These are phyloP conservation scores for Micractinium sp. DNA, from an alignment of 139 green algal species.

Conservation along the genomic window DNA sequence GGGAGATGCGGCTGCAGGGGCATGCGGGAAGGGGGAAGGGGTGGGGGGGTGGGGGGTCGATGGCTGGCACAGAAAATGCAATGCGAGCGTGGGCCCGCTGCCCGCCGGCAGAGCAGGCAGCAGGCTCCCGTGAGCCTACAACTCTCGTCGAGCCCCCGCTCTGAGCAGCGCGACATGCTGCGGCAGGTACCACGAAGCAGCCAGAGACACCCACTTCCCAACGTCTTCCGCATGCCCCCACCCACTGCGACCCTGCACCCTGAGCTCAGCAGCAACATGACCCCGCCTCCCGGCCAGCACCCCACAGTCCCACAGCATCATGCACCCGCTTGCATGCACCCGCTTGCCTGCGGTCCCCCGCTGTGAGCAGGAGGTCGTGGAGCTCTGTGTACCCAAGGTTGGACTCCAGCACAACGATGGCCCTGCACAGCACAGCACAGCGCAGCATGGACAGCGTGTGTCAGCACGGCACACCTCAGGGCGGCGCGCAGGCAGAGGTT, in stretches of 20 bases:
- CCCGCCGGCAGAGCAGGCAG: too few relatives aligned
- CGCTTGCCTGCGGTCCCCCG: slow-evolving; percentile 54
- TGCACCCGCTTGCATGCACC: neutral
- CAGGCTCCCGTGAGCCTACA: too few relatives aligned
- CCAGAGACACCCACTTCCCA: too few relatives aligned
- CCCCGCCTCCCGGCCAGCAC: neutral
- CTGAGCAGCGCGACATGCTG: too few relatives aligned
- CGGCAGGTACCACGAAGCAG: too few relatives aligned
- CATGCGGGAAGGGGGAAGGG: neutral
- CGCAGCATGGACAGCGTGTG: neutral
- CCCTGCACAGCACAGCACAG: slow-evolving; percentile 41
- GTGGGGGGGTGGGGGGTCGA: neutral
- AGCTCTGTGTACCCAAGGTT: slow-evolving; percentile 88
- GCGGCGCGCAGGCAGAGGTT: neutral
- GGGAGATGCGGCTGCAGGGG: slow-evolving; percentile 44
- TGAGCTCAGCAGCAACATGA: too few relatives aligned
- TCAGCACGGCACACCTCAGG: neutral
- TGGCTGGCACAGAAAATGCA: too few relatives aligned
- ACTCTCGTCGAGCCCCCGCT: too few relatives aligned
- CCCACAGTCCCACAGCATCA: too few relatives aligned
- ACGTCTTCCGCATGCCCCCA: too few relatives aligned
- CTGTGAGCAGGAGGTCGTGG: slow-evolving; percentile 61
- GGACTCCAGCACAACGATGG: slow-evolving; percentile 88
- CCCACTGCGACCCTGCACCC: too few relatives aligned
- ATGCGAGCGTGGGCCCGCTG: neutral